Evolutionary conservation across 2,329 filamentous ascomycete species (phyloP), one percentile per base, ranked within the genome.

Genomic region (Fusarium tanahbumbuense): DNA sequence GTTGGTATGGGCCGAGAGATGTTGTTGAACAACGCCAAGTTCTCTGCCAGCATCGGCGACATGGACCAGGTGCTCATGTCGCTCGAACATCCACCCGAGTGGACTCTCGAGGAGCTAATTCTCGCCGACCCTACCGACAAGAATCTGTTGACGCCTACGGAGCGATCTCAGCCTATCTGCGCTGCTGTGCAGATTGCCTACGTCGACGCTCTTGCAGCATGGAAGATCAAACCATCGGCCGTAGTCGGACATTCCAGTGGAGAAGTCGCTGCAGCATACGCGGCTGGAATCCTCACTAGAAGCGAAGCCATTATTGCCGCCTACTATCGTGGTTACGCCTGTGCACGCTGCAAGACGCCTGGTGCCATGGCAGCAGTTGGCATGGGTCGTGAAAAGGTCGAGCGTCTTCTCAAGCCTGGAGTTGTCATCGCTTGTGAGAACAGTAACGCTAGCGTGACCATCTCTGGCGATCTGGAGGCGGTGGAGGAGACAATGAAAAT

Each of bases 181-280:
- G 64, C 61, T 11, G 59, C 61, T 1, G 41, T 64, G 0, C 61
- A 64, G 6, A 11, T 64, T 0, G 44, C 46, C 8, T 28, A 57
- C 0, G 25, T 57, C 1, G 22, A 52, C 1, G 40, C 64, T 9
- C 34, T 64, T 7, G 2, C 11, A 3, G 30, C 37, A 5, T 53
- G 50, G 16, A 46, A 76, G 1, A 74, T 85, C 4, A 58, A 50
- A 4, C 80, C 83, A 0, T 34, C 65, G 1, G 77, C 75, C 11
- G 82, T 84, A 0, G 75, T 78, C 1, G 82, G 84, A 0, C 84
- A 86, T 60, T 84, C 82, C 0, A 79, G 75, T 45, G 56, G 56
- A 6, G 60, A 64, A 5, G 62, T 64, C 3, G 60, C 30, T 6
- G 60, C 60, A 8, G 42, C 57, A 1, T 64, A 64, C 1, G 57